Percentiles rank a stretch among this genome's conserved stretches.
Conservation (phyloP, 106 monocot genomes). For the Platanthera guangdongensis region DNA sequence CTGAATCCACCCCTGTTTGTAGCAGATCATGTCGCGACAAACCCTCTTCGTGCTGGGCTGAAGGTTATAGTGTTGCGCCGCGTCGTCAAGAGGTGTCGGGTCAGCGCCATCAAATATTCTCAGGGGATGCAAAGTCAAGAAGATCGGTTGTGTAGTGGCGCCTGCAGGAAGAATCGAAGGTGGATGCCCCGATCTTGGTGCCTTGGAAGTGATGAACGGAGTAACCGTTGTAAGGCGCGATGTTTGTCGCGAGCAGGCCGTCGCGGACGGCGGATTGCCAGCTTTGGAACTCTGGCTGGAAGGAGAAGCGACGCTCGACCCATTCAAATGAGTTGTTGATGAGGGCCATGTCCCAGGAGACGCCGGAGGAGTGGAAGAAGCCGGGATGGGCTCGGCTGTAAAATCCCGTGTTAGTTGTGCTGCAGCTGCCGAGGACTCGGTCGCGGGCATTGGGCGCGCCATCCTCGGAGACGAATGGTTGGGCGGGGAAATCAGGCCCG, state of each 20-base stretch:
- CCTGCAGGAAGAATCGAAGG: constrained; percentile 50
- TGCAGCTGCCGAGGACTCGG: constrained; percentile 60
- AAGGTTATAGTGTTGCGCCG: no score
- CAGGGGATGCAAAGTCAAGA: constrained; percentile 31
- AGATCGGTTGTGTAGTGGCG: constrained; percentile 79
- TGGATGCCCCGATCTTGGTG: constrained; percentile 81
- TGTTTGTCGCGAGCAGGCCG: constrained; percentile 57
- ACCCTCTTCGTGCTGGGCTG: no score
- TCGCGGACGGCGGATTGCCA: constrained; percentile 75
- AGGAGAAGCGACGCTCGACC: constrained; percentile 45
- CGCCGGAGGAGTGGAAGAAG: constrained; percentile 20
- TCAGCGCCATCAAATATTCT: no score
- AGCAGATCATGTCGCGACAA: no score
- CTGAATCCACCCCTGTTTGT: no score
- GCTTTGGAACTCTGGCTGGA: constrained; percentile 35
- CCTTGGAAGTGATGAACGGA: constrained; percentile 63
- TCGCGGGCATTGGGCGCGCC: constrained; percentile 71
- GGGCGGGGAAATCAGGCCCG: constrained; percentile 43
- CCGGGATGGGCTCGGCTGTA: constrained; percentile 56
- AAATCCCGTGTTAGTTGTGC: constrained; percentile 69
- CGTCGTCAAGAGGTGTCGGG: no score
- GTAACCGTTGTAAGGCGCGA: constrained; percentile 78
- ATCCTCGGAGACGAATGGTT: constrained; percentile 59
- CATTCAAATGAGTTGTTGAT: constrained; percentile 46
- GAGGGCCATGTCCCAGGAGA: constrained; percentile 28